Evolutionary conservation across 2,329 filamentous ascomycete genomes (phyloP), one percentile per base, ranked within the genome.

Genomic region (Byssothecium circinans): DNA sequence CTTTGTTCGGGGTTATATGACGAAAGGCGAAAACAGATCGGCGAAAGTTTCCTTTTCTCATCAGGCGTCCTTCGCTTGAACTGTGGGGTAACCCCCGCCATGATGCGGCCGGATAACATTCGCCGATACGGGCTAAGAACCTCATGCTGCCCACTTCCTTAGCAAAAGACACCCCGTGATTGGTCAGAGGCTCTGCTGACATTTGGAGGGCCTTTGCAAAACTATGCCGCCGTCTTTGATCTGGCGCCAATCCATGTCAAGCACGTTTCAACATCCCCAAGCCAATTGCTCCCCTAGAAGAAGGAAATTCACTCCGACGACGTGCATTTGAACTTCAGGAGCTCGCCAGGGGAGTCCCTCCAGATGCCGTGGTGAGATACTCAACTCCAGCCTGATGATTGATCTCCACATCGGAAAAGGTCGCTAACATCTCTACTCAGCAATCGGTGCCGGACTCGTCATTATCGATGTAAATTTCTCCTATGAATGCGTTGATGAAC

Each of bases 401-500:
- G 10, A 45, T 27, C n/a, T n/a, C n/a, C n/a, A n/a, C n/a, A n/a
- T n/a, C n/a, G n/a, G n/a, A n/a, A n/a, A n/a, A n/a, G n/a, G 23
- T 10, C 10, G 10, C 23, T 25, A 25, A 25, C 23, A 25, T 25
- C 6, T 6, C 23, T 5, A 25, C 23, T 10, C 42, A 71, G 68
- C 61, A 69, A 64, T 52, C 67, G 67, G 45, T 71, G 68, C 57
- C 67, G 67, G 49, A 65, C 61, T 45, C 65, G 67, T 58, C 68
- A 71, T 52, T 70, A 71, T 49, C 62, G 65, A 44, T 71, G 68
- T 70, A 60, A 50, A 41, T 23, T 25, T 20, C 32, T 23, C 45
- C 25, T 14, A 33, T 18, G 6, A 19, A 27, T 18, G 23, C 35
- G 23, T 14, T 8, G 22, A 22, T 8, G 23, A 7, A 19, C 2